Conservation (phyloP, 805 yeast species). For the Saccharomyces jurei region DNA sequence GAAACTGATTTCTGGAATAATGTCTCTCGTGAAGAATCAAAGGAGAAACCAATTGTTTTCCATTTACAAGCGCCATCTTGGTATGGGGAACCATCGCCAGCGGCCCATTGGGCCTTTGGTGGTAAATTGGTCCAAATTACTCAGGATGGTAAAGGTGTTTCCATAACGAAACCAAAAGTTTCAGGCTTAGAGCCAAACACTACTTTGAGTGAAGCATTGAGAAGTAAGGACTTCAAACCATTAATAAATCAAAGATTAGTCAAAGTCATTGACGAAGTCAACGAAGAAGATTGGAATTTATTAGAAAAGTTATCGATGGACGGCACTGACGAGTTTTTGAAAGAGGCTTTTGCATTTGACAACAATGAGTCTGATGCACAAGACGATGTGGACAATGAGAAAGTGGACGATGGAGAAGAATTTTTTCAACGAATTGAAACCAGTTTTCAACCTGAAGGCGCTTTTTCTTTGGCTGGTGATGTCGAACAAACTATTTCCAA, state of each 20-base stretch:
- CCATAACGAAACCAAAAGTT: conserved; percentile 32
- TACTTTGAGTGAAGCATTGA: conserved; percentile 49
- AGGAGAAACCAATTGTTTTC: conserved; percentile 61
- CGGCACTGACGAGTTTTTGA: conserved; percentile 46
- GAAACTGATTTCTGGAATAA: conserved; percentile 86
- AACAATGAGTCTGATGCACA: conserved; percentile 23
- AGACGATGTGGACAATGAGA: conserved; percentile 12
- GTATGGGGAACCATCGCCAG: conserved; percentile 69
- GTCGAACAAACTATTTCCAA: conserved; percentile 39
- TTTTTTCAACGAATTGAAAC: conserved; percentile 33
- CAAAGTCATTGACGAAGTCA: conserved; percentile 32
- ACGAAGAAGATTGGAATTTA: conserved; percentile 58
- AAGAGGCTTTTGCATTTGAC: conserved; percentile 35
- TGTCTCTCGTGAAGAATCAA: conserved; percentile 57
- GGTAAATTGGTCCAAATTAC: conserved; percentile 66
- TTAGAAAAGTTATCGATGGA: conserved; percentile 43
- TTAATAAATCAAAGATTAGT: conserved; percentile 50
- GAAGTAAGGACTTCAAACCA: conserved; percentile 43
- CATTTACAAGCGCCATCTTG: conserved; percentile 78
- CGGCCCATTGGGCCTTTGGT: conserved; percentile 80
- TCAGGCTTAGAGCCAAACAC: conserved; percentile 33
- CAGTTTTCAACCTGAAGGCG: conserved; percentile 43
- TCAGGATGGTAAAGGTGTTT: conserved; percentile 35
- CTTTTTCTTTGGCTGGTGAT: conserved; percentile 41
- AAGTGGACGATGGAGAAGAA: conserved; percentile 30